phyloP scores from a whole-genome alignment of 2,329 filamentous ascomycete species.

The Xylariaceae sp. region DNA sequence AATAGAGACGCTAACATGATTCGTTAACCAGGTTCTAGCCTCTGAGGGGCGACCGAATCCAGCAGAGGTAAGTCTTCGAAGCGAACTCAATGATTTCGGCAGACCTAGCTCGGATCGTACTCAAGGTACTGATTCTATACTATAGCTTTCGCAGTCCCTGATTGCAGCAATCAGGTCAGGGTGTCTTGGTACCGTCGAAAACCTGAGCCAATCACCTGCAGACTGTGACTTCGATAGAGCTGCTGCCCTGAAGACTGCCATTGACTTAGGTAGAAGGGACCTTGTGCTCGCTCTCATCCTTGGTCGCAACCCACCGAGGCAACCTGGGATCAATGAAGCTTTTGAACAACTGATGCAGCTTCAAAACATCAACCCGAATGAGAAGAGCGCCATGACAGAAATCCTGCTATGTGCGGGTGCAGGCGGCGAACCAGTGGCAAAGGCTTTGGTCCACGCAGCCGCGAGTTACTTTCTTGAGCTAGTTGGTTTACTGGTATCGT shows the following conservation, averaged over 20 bases:
- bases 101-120: slow-evolving; percentile 2
- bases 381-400: slow-evolving; percentile 53
- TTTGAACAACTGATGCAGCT: slow-evolving; percentile 48
- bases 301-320: slow-evolving; percentile 50
- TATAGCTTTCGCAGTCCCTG: slow-evolving; percentile 46
- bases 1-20: no score
- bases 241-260: slow-evolving; percentile 50
- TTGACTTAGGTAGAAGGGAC: slow-evolving; percentile 49
- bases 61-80: background rate
- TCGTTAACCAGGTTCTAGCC: slow-evolving; percentile 36
- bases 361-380: slow-evolving; percentile 44
- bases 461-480: slow-evolving; percentile 52
- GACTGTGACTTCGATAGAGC: slow-evolving; percentile 52
- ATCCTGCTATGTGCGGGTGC: slow-evolving; percentile 58
- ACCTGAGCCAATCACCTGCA: slow-evolving; percentile 51
- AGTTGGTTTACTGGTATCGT: slow-evolving; percentile 50
- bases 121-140: no score
- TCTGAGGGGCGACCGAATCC: slow-evolving; percentile 40
- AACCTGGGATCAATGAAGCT: slow-evolving; percentile 47
- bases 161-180: slow-evolving; percentile 49
- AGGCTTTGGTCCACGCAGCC: slow-evolving; percentile 48
- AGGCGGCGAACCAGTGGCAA: slow-evolving; percentile 47
- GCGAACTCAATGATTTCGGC: slow-evolving; percentile 37
- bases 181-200: slow-evolving; percentile 48
- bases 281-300: slow-evolving; percentile 54